These are phyloP conservation scores for Talaromyces sp. DNA, from an alignment of 2,329 filamentous ascomycete species.

Conservation along the genomic window DNA sequence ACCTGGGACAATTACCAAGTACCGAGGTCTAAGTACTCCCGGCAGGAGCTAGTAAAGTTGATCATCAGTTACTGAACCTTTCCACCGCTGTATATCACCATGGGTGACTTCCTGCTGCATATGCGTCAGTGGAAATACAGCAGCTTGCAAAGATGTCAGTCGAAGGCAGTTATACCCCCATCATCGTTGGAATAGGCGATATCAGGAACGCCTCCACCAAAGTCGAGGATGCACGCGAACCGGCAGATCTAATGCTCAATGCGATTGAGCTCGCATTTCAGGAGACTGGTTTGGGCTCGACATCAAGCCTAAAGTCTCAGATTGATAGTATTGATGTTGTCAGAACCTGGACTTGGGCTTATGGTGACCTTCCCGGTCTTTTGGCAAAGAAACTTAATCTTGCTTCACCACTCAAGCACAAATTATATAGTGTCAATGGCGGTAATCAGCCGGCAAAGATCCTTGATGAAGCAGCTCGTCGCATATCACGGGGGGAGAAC, in stretches of 20 bases:
- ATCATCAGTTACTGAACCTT: neutral
- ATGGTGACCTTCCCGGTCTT: conserved; percentile 56
- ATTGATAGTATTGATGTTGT: conserved; percentile 62
- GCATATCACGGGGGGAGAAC: conserved; percentile 53
- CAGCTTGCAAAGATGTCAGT: conserved; percentile 4
- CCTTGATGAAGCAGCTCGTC: conserved; percentile 61
- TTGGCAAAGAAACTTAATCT: conserved; percentile 52
- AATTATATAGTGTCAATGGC: conserved; percentile 56
- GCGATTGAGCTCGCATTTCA: conserved; percentile 53
- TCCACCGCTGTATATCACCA: neutral
- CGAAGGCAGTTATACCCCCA: conserved; percentile 36
- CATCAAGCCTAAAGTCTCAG: conserved; percentile 38
- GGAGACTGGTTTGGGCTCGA: conserved; percentile 45
- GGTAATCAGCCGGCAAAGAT: conserved; percentile 62
- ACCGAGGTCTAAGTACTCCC: neutral
- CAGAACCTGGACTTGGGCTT: conserved; percentile 63
- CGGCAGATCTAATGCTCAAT: conserved; percentile 56
- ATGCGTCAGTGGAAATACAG: neutral
- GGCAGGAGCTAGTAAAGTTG: neutral
- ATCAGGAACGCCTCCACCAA: conserved; percentile 56
- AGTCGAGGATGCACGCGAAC: conserved; percentile 56
- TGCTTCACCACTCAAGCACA: conserved; percentile 42
- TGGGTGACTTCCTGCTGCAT: neutral
- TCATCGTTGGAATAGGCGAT: conserved; percentile 63
- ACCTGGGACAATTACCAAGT: neutral